phyloP scores from a whole-genome alignment of 2,329 filamentous ascomycete species.

The Stachybotrys chartarum region DNA sequence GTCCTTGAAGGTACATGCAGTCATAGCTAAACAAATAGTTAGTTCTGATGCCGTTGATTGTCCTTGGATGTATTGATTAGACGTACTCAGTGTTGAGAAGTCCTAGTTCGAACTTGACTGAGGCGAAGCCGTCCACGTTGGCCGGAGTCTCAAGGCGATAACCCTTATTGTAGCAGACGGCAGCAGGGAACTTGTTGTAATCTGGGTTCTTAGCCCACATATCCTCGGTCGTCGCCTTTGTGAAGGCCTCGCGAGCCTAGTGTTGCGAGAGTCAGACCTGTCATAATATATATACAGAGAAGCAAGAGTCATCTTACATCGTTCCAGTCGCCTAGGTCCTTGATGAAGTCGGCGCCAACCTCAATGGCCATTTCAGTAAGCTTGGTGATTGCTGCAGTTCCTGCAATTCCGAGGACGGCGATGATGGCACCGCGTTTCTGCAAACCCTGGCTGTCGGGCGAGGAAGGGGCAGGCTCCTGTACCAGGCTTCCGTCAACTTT shows the following conservation, averaged over 20 bases:
- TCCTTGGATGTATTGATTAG: background rate
- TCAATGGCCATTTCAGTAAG: background rate
- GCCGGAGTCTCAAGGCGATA: background rate
- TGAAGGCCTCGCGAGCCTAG: background rate
- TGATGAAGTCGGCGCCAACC: background rate
- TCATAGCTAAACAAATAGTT: background rate
- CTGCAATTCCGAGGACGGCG: background rate
- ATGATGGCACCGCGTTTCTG: background rate
- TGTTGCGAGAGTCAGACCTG: background rate
- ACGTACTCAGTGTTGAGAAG: background rate
- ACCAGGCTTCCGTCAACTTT: background rate
- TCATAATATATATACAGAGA: background rate
- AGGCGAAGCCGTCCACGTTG: background rate
- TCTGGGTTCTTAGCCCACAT: background rate
- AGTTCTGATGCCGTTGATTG: background rate
- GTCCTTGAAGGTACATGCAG: background rate
- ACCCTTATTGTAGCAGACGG: slow-evolving; percentile 1
- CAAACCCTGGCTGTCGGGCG: background rate
- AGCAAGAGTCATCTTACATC: background rate
- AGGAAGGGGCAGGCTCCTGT: background rate
- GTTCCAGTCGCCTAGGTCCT: background rate
- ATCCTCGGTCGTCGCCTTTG: background rate
- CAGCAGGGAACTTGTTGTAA: background rate
- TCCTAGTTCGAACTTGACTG: background rate
- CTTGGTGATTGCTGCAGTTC: background rate